Evolutionary conservation across 768 basidiomycete species (phyloP), one percentile per base, ranked within the genome.

Genomic region (Naganishia randhawae): DNA sequence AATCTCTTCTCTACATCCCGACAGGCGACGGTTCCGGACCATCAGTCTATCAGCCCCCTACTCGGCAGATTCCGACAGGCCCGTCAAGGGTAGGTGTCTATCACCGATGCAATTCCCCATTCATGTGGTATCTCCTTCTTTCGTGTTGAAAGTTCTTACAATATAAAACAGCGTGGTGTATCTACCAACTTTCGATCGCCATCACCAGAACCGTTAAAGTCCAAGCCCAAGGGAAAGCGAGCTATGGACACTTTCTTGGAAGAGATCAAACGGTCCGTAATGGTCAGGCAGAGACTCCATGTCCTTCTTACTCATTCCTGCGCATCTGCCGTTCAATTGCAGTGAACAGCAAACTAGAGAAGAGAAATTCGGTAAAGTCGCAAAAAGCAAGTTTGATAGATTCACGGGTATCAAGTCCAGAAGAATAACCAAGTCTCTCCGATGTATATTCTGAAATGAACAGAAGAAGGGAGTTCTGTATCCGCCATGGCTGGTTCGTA

Each of bases 231-330:
- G 78, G 96, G 96, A 2, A 96, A 92, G 78, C 86, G 95, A 61
- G 92, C 90, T 0, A 98, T 98, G 92, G 94, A 97, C 80, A 81
- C 88, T 1, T 99, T 98, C 77, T 82, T 99, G 61, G 93, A 96
- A 74, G 93, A 99, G 82, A 91, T 99, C 68, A 98, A 98, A 82
- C 86, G 86, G 95, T 61, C 16, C 39, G 57, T 41, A 48, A 5
- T 22, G n/a, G 6, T 13, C 1, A 89, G 53, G 25, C 83, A 71
- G 35, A 31, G 25, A 29, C 35, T 16, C 35, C 17, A 8, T 54
- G 45, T n/a, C n/a, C 45, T n/a, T 13, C 45, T 4, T 22, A 32
- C 57, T 33, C 31, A 68, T 62, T 52, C 25, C 75, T 48, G 2
- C 73, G 97, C 95, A 2, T 16, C 19, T n/a, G n/a, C 41, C 14